Base-by-base conservation (phyloP, 1,284 basidiomycete genomes). In the Rhodofomes roseus region DNA sequence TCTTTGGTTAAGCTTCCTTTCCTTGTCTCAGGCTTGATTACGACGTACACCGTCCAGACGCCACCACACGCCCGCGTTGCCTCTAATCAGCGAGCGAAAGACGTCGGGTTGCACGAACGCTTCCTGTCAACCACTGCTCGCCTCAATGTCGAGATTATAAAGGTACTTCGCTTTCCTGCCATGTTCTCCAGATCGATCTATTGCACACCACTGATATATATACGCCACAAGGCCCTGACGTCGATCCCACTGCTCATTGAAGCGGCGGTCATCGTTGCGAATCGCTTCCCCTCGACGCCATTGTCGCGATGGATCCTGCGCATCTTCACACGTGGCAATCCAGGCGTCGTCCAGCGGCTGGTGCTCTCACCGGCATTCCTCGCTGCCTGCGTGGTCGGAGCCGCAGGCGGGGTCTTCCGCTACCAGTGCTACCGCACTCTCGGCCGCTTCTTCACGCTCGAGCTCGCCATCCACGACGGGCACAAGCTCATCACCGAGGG, bases 271-370 rank as follows among this genome's bases (percentile, higher is more conserved):
- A 81, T 89, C 57, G 79, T 89, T 60, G 75, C 84, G 14, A 87
- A 85, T 70, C 76, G 76, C 59, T 81, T 85, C 63, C 79, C 81
- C 4, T 74, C 79, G 54, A 86, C 60, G 31, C 71, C 67, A 65
- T 25, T 63, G 70, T 18, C 78, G 73, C 53, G 14, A 22, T 20
- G 29, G 22, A 58, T 54, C n/a, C 48, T 65, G 4, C 27, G 34
- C 14, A 25, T 41, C 31, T 40, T 50, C 34, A n/a, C 23, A 27
- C 34, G 57, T 22, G 20, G 22, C 51, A 8, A 57, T 23, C 27
- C 43, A 5, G 16, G 23, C 2, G 7, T 29, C 22, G 41, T 44
- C 4, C 20, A 62, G 63, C 18, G 65, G 67, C 48, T 62, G 64
- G 41, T 68, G 68, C 31, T 39, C 65, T 70, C 41, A 63, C 75